These are phyloP conservation scores for Infundibulicybe gibba DNA, from an alignment of 768 basidiomycete genomes.

Conservation along the genomic window DNA sequence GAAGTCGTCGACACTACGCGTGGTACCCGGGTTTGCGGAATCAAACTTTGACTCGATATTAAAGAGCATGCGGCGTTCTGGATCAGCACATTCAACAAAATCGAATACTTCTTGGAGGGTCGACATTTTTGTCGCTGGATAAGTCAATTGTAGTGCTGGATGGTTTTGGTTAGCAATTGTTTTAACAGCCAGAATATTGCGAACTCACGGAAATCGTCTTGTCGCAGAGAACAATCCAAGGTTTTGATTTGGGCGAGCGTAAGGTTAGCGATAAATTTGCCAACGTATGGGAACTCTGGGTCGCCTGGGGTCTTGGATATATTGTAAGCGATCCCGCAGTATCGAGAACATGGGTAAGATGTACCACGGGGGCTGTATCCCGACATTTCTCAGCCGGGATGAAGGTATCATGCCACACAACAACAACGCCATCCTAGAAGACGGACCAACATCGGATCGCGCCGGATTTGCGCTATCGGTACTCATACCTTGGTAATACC, in stretches of 20 bases:
- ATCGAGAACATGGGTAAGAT: no score
- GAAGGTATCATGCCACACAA: constrained; percentile 80
- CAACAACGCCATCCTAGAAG: constrained; percentile 64
- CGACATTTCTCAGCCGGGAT: constrained; percentile 62
- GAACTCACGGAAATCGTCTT: constrained; percentile 44
- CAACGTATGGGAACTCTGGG: constrained; percentile 69
- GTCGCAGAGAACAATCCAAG: constrained; percentile 49
- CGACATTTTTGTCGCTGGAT: constrained; percentile 67
- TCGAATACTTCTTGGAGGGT: constrained; percentile 73
- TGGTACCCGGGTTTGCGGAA: constrained; percentile 46
- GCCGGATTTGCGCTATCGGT: background rate
- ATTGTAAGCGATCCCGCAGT: no score
- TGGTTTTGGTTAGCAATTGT: background rate
- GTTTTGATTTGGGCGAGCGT: constrained; percentile 79
- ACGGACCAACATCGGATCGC: background rate
- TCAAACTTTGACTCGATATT: constrained; percentile 83
- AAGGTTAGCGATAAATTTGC: constrained; percentile 68
- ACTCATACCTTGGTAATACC: constrained; percentile 61
- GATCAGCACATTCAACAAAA: constrained; percentile 73
- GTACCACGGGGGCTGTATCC: constrained; percentile 64
- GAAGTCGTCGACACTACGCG: constrained; percentile 54
- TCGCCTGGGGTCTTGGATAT: constrained; percentile 27
- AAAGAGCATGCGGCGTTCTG: constrained; percentile 56
- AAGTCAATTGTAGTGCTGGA: constrained; percentile 59
- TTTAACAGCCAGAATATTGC: background rate